Evolutionary conservation across 1,284 basidiomycete genomes (phyloP), one percentile per base, ranked within the genome.

Genomic region (Cryptococcus neoformans): DNA sequence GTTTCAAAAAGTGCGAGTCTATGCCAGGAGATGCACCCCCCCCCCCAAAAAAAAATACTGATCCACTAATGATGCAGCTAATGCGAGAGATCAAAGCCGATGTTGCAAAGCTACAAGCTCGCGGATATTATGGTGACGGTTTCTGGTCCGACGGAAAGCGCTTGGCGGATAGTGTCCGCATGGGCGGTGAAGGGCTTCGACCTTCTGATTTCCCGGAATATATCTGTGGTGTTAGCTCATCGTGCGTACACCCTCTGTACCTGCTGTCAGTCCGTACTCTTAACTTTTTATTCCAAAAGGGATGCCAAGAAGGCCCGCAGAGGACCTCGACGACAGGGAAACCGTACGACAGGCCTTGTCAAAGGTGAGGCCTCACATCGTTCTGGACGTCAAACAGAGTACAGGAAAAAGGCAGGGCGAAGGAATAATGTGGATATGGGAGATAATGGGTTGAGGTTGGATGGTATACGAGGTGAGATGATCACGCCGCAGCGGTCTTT

Each of bases 101-200:
- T 45, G 75, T 76, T 0, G 52, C 55, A 10, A 51, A 59, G 16
- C 63, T 76, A 62, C 75, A 74, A 49, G 60, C 62, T 0, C 55
- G 63, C 44, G 75, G 76, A 4, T 66, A 78, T 53, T 77, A 64
- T 50, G 76, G 76, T 5, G 76, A 78, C 52, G 76, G 76, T 72
- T 74, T 76, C 55, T 76, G 70, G 70, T 76, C 74, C 0, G 70
- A 76, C 56, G 74, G 74, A 1, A 65, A 70, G 12, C 62, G 73
- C 0, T 49, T 76, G 11, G 46, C 51, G 12, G 73, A 76, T 54
- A 70, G 70, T 17, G 69, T 66, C 14, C 61, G 60, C 9, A 69
- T 72, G 54, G 74, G 74, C 1, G 73, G 60, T 0, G 69, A 75
- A 38, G 70, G 68, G 2, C 58, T 75, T 2, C 56, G 73, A 6